A percentile compares a stretch with the other conserved stretches of the same genome.
Conservation (phyloP, 768 basidiomycete species). For the Royoungia palumana region DNA sequence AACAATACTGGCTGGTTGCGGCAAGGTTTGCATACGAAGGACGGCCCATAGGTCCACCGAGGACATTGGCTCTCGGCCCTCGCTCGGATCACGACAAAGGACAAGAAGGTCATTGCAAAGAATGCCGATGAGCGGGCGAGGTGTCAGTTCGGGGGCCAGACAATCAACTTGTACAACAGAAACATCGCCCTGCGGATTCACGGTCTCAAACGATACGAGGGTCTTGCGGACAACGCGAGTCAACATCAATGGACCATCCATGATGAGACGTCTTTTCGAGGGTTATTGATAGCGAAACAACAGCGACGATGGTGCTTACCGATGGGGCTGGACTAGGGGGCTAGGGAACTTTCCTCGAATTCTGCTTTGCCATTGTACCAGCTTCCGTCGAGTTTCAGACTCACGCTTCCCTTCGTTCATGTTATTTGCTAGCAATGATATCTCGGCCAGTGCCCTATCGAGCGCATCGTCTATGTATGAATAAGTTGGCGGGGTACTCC, state of each 20-base stretch:
- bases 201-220: constrained; percentile 74
- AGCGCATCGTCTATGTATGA: constrained; percentile 80
- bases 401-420: constrained; percentile 99
- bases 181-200: constrained; percentile 72
- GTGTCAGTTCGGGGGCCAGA: constrained; percentile 81
- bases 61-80: constrained; percentile 70
- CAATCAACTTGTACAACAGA: constrained; percentile 88
- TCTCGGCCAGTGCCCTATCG: constrained; percentile 82
- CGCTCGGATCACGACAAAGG: constrained; percentile 81
- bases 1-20: constrained; percentile 86
- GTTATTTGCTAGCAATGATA: constrained; percentile 82
- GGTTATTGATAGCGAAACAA: constrained; percentile 6
- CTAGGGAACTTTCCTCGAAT: constrained; percentile 93
- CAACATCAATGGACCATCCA: constrained; percentile 83
- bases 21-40: constrained; percentile 89
- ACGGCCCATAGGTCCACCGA: constrained; percentile 95
- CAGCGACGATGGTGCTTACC: constrained; percentile 43
- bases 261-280: constrained; percentile 71
- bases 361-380: constrained; percentile 86
- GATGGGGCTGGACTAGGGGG: constrained; percentile 97
- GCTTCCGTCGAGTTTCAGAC: constrained; percentile 84
- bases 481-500: constrained; percentile 77
- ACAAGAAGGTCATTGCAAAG: constrained; percentile 93
- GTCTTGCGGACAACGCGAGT: constrained; percentile 91
- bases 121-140: constrained; percentile 73